These are phyloP conservation scores for Vigna reflexopilosa DNA, from an alignment of 306 rosid species.

Conservation along the genomic window DNA sequence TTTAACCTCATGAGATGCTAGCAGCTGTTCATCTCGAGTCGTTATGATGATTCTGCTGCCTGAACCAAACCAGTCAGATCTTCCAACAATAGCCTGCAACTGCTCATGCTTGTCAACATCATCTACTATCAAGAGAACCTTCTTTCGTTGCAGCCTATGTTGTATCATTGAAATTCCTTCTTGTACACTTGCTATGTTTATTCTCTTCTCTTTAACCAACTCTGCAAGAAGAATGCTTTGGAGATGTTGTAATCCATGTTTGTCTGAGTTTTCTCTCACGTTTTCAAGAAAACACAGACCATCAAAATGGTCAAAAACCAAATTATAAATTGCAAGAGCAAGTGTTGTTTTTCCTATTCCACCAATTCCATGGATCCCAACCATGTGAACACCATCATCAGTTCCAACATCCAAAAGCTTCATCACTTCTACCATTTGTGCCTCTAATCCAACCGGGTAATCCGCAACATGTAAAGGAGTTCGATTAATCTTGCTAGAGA, in stretches of 20 bases:
- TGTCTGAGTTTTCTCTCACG: slow-evolving; percentile 13
- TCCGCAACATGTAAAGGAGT: slow-evolving; percentile 17
- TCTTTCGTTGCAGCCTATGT: not conserved
- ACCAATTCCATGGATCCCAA: slow-evolving; percentile 10
- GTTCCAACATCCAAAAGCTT: not conserved
- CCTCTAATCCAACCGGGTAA: not conserved
- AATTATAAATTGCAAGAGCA: slow-evolving; percentile 5
- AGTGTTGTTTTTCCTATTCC: slow-evolving; percentile 10
- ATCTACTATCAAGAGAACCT: not conserved
- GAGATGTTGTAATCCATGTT: slow-evolving; percentile 1
- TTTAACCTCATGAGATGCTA: not conserved
- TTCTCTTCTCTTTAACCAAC: not conserved
- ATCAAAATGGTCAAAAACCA: not conserved
- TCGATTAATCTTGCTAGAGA: not conserved
- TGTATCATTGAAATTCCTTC: slow-evolving; percentile 12
- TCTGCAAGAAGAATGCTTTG: not conserved
- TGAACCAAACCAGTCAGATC: not conserved
- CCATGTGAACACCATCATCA: not conserved
- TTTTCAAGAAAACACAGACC: slow-evolving; percentile 9
- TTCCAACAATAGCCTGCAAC: slow-evolving; percentile 4
- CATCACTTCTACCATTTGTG: not conserved
- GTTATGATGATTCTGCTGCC: slow-evolving; percentile 20
- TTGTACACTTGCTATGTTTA: not conserved
- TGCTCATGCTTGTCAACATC: slow-evolving; percentile 11
- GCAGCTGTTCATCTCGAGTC: not conserved